Evolutionary conservation across 2,329 filamentous ascomycete species (phyloP), one percentile per base, ranked within the genome.

Genomic region (Thelonectria discophora): DNA sequence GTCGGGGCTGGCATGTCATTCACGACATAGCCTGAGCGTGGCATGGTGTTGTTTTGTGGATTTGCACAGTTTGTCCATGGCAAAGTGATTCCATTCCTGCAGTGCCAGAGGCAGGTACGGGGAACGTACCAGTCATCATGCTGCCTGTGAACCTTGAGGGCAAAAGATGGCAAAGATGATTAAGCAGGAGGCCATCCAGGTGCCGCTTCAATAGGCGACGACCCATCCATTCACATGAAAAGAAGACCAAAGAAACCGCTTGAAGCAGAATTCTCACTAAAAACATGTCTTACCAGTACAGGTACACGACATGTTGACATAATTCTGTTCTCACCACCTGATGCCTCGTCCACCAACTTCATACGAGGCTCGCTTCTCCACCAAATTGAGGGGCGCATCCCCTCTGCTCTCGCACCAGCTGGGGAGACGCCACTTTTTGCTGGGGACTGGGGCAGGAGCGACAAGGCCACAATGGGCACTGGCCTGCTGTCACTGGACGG

Each of bases 331-430:
- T 58, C 32, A 24, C 24, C 24, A 24, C 24, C 24, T 24, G 4
- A 7, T 7, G 24, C 24, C 7, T 24, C 24, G 4, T 24, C 24
- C 24, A 24, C 24, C 24, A 24, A 24, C 24, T 24, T 24, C 24
- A 24, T 21, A 17, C 13, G 20, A 47, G 55, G 12, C 24, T 24
- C 32, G 51, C 30, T 47, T 58, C 55, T 30, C 55, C 55, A 58
- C 55, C 21, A n/a, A 46, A 53, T 51, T 56, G 48, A 52, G 55
- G 55, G 55, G 55, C n/a, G 15, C 12, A 15, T 24, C 49, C 17
- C 42, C 42, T 40, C 55, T 47, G 45, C 55, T 39, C 40, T 21
- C 46, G 47, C 48, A 24, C 34, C 42, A 39, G 46, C 55, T 53
- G 56, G 56, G 56, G 42, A 54, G 45, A 27, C 17, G 34, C 42